Base-by-base conservation (phyloP, 208 protist species). In the Leishmania braziliensis region DNA sequence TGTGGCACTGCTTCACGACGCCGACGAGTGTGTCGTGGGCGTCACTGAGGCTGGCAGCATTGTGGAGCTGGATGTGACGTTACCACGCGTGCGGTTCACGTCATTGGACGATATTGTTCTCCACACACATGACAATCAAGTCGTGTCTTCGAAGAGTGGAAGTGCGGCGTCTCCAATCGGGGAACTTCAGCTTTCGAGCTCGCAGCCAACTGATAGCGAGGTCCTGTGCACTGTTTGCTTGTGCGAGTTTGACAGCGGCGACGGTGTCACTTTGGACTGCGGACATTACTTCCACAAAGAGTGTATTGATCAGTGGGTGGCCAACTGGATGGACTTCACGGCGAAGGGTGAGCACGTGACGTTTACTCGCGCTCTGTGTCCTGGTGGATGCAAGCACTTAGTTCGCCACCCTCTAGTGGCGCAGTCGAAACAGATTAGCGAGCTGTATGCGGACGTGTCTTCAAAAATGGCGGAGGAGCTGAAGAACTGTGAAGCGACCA, bases 281-380 rank as follows among this genome's bases (percentile, higher is more conserved):
- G 93, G 95, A 4, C 95, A 97, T 77, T 75, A 84, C 63, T 96
- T 97, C 68, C 95, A 97, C 80, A 88, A 84, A 50, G 92, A 95
- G 12, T 97, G 95, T 77, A 80, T 95, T 53, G 84, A 85, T 33
- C 86, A 94, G 74, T 97, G 93, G 87, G 92, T 93, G 54, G 63
- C 66, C 39, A 90, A 70, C 5, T 95, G 92, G 87, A 87, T 94
- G 66, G 84, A 87, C 78, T 97, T 94, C 78, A 84, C 82, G 16
- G 79, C 75, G 43, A 95, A 94, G 54, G 95, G 89, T 48, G 87
- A 93, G 50, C 95, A 95, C 79, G 82, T 97, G 39, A 87, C 88
- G n/a, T 97, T 97, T 77, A 97, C 90, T 0, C 92, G 91, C 68
- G 91, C 93, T n/a, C 80, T 94, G 23, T 97, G 95, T 78, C 92